Evolutionary conservation across 2,329 filamentous ascomycete genomes (phyloP), one percentile per base, ranked within the genome.

Genomic region (Claviceps maximensis): DNA sequence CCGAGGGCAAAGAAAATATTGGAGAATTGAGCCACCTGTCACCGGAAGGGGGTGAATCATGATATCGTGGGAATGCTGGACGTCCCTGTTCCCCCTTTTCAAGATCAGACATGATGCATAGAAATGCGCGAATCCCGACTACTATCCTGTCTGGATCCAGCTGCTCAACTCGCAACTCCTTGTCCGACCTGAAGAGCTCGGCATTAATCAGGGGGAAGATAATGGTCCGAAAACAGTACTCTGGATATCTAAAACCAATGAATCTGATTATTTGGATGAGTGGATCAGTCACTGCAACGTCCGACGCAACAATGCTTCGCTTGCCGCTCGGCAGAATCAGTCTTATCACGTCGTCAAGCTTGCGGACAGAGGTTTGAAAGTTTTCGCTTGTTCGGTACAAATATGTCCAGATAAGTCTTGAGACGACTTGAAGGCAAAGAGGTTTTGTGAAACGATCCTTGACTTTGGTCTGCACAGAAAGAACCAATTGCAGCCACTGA

Each of bases 201-300:
- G 89, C 89, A 64, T 95, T 95, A 63, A 98, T 86, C 40, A 98
- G 72, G 3, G 91, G 93, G 61, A 96, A 97, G n/a, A 98, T 88
- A 58, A 97, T 86, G 47, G 77, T 87, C 59, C 84, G 81, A 68
- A 97, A 95, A 68, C 91, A 97, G 58, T 95, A 85, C 61, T 98
- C 93, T 51, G 91, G 90, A 60, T 94, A 82, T 63, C 88, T 94
- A 71, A 86, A 96, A 2, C 91, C 94, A 62, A 98, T 89, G 62
- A 96, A 89, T 36, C 94, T 82, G 56, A 97, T 90, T 31, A 97
- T 82, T 62, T 97, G 90, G 53, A 97, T 91, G 58, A 97, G 72
- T 1, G 93, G 91, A 48, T 96, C 90, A 2, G 87, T 84, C 55
- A 94, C 84, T n/a, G 83, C 77, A 0, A 83, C 78, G 56, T 98